phyloP scores from a whole-genome alignment of 768 basidiomycete genomes.

The Auricularia sp. region DNA sequence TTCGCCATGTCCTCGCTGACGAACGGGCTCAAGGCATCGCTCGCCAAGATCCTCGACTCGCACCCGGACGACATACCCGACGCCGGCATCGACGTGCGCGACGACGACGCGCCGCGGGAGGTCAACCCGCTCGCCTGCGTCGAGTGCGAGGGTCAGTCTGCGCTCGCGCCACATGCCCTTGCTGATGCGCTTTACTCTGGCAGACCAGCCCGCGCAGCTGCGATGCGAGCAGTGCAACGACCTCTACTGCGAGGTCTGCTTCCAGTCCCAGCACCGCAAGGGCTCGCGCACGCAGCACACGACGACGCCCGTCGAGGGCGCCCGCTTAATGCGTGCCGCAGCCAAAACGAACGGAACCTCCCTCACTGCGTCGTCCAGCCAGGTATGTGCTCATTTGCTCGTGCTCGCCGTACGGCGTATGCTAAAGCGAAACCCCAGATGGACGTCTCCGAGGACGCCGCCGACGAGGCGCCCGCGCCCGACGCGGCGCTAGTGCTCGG shows the following conservation, averaged over 20 bases:
- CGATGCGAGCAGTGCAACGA: conserved; percentile 64
- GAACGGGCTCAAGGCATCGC: conserved; percentile 1
- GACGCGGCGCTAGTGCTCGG: conserved; percentile 28
- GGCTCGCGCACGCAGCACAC: conserved; percentile 30
- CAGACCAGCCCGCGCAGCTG: conserved; percentile 77
- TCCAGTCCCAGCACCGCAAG: conserved; percentile 73
- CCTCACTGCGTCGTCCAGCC: conserved; percentile 18
- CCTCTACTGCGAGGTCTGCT: conserved; percentile 77
- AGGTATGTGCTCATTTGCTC: conserved; percentile 11
- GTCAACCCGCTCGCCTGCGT: conserved; percentile 32
- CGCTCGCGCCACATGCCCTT: background rate
- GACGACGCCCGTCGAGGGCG: conserved; percentile 9
- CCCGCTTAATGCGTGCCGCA: conserved; percentile 1
- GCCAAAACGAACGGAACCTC: background rate
- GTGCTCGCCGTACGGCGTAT: conserved; percentile 10
- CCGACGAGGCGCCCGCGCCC: conserved; percentile 26
- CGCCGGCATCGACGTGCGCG: background rate
- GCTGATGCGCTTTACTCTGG: background rate
- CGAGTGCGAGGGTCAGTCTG: conserved; percentile 70
- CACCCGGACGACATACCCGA: background rate
- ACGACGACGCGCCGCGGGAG: background rate
- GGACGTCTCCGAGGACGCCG: conserved; percentile 34
- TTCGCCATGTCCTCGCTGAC: background rate
- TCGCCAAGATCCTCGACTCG: background rate
- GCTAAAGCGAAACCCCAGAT: conserved; percentile 23